Conservation (phyloP, 371 early-diverging fungal genomes). For the Mucor sp. region DNA sequence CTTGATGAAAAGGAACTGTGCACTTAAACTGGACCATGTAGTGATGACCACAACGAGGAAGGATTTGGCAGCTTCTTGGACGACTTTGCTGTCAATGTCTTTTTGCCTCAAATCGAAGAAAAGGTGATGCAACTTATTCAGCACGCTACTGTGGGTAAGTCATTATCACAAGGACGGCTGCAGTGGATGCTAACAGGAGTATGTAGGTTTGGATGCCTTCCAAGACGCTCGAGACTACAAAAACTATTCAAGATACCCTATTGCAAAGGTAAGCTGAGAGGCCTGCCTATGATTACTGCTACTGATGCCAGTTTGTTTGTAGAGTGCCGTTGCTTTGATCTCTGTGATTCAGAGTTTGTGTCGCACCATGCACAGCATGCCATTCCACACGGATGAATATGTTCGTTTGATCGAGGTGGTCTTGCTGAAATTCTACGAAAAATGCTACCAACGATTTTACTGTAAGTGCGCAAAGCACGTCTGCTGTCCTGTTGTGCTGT, state of each 20-base stretch:
- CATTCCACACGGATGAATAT: slow-evolving; percentile 79
- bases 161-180: no score
- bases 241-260: slow-evolving; percentile 51
- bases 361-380: slow-evolving; percentile 69
- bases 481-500: not conserved
- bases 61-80: slow-evolving; percentile 75
- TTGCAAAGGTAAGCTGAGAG: slow-evolving; percentile 43
- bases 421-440: slow-evolving; percentile 75
- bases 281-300: no score
- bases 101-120: slow-evolving; percentile 75
- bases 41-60: slow-evolving; percentile 54
- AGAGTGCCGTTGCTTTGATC: slow-evolving; percentile 69
- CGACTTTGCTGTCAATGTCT: slow-evolving; percentile 77
- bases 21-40: slow-evolving; percentile 1
- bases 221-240: slow-evolving; percentile 56
- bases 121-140: slow-evolving; percentile 70
- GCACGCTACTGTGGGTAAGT: slow-evolving; percentile 65
- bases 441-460: slow-evolving; percentile 71
- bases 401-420: slow-evolving; percentile 78
- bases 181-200: not conserved
- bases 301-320: not conserved
- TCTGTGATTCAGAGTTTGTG: slow-evolving; percentile 71
- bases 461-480: slow-evolving; percentile 42
- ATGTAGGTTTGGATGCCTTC: slow-evolving; percentile 52
- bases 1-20: not conserved